Evolutionary conservation across 352 stramenopile genomes (phyloP), one percentile per base, ranked within the genome.

Genomic region (Chrysophaeum taylorii): DNA sequence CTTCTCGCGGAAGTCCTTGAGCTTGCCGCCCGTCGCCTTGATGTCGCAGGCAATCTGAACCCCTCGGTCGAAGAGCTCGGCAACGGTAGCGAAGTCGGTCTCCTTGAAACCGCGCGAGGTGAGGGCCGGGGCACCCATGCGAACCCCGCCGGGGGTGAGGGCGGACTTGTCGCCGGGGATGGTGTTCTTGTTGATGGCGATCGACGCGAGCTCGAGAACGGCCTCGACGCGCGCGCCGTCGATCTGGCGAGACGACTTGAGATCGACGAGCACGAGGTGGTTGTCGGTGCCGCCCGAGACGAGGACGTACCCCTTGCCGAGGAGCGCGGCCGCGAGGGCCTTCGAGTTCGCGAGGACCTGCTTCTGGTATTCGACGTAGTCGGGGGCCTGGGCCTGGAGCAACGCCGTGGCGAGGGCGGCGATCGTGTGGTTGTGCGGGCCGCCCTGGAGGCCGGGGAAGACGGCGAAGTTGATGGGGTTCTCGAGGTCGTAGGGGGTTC

Each of bases 371-470:
- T 92, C 88, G n/a, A 96, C 89, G 81, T 97, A 99, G 72, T 93
- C 89, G 9, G 92, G 85, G 36, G 82, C 89, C 69, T 92, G 86
- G 2, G 89, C 93, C 81, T 99, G 94, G 73, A 97, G 94, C 33
- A 99, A 81, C 57, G 92, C 94, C 62, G 95, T 98, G 21, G 95
- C 92, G 16, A 99, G 83, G 16, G 94, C 96, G n/a, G 93, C 85
- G 81, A 99, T 99, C 33, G 93, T 98, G 84, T 99, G 96, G 86
- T 99, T 99, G 85, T 99, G 96, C 23, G 95, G 96, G 62, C 96
- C 96, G 57, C 95, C 96, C 82, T 99, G 94, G 29, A 98, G 85
- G 37, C 92, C 94, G 4, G 96, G 96, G 83, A 99, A 99, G 38
- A 99, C 96, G 23, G 93, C 83, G 80, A 98, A 98, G 79, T 99